Evolutionary conservation across 2,329 filamentous ascomycete species (phyloP), one percentile per base, ranked within the genome.

Genomic region (Colletotrichum godetiae): DNA sequence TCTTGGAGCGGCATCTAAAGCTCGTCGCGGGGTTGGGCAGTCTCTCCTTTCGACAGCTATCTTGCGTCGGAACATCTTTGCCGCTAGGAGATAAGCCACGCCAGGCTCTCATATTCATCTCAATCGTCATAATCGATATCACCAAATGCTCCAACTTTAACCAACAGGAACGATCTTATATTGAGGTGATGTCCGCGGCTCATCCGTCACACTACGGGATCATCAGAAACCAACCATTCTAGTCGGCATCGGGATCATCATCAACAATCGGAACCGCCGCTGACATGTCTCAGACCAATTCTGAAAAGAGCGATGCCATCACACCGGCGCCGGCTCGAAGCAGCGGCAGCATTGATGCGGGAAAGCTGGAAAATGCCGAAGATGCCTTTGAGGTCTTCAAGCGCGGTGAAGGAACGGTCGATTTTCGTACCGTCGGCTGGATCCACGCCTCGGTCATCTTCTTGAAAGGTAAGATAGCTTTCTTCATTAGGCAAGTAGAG

Each of bases 361-460:
- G 73, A 57, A 79, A 79, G 67, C 24, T 76, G 15, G 78, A 77
- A 49, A 73, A 78, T 5, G 62, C 61, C 8, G 76, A 81, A 24
- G 77, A 84, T 67, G 68, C 73, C 13, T 79, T 81, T 64, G 85
- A 87, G 67, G 83, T 88, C 1, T 88, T 88, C 77, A 84, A 86
- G 76, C 82, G 82, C 31, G 80, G 80, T 2, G 78, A 83, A 7
- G 83, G 84, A 7, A 80, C 80, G 13, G 85, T 87, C 19, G 81
- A 87, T 68, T 88, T 87, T 68, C 81, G 86, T 31, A 87, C 84
- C 8, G 86, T 88, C 24, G 80, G 83, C 49, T 87, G 86, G 86
- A 78, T 85, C 31, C 83, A 85, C 46, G 85, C 86, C 1, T 83
- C 84, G 0, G 82, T 87, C 56, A 86, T 88, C 63, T 87, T 88